Evolutionary conservation across 1,284 basidiomycete species (phyloP), one percentile per base, ranked within the genome.

Genomic region (Taiwanofungus camphoratus): DNA sequence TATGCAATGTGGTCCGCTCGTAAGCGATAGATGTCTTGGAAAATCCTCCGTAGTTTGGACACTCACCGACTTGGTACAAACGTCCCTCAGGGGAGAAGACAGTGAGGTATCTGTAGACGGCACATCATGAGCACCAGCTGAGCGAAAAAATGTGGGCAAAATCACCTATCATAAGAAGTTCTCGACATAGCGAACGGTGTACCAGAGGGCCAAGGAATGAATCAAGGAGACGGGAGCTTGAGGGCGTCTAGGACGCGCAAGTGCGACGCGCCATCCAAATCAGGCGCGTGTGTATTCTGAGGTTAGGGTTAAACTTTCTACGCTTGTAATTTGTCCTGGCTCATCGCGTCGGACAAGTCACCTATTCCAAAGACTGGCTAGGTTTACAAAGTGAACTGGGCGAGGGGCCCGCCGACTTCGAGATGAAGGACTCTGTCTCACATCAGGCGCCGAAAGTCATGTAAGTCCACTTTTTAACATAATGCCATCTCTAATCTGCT

Each of bases 41-140:
- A n/a, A n/a, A n/a, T n/a, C n/a, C n/a, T n/a, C n/a, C n/a, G n/a
- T n/a, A n/a, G n/a, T n/a, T n/a, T n/a, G n/a, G 16, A 24, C 37
- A 77, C 91, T 56, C 57, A 92, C 93, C 93, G 64, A 98, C 92
- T 92, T 97, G 94, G 64, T 96, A 97, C 51, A 95, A 69, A 52
- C 92, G 86, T 38, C 92, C 92, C 69, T 95, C 92, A 2, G 92
- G 92, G 5, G 92, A 95, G 73, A 95, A 95, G 53, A 95, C 90
- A 32, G 92, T 94, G 39, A 95, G 79, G 65, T 87, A 90, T 73
- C 87, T 86, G 11, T 5, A 7, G 7, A 19, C 12, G 7, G n/a
- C 9, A 27, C 20, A 20, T 8, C 13, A 12, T 48, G 5, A 52
- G 44, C 5, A 20, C 7, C 35, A 7, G 22, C 24, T 20, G 29